These are phyloP conservation scores for Zasmidium citrigriseum DNA, from an alignment of 2,329 filamentous ascomycete species.

Conservation along the genomic window DNA sequence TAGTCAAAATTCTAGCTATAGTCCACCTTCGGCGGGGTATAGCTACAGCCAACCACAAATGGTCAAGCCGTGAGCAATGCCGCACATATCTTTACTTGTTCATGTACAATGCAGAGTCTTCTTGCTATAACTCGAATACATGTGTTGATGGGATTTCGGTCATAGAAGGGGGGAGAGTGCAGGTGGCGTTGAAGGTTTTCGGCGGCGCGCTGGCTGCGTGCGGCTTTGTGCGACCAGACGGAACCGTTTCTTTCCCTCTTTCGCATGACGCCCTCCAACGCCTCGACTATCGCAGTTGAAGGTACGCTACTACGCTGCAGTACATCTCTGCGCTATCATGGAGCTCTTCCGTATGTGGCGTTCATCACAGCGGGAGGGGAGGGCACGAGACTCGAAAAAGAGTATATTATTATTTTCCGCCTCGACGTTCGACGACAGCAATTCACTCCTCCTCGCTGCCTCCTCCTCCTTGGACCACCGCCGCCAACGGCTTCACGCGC, in stretches of 20 bases:
- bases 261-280: background rate
- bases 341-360: slow-evolving; percentile 2
- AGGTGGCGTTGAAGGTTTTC: background rate
- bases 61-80: no score
- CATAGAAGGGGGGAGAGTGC: no score
- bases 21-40: no score
- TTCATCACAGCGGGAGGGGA: background rate
- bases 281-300: background rate
- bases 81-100: no score
- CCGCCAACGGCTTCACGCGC: background rate
- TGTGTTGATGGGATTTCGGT: no score
- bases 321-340: background rate
- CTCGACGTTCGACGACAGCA: background rate
- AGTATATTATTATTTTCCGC: background rate
- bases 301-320: background rate
- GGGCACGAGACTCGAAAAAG: background rate
- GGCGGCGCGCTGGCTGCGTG: background rate
- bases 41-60: no score
- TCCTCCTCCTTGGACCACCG: background rate
- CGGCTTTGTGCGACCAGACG: background rate
- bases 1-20: no score
- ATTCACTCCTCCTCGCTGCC: background rate
- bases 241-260: background rate
- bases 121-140: no score
- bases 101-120: no score